phyloP scores from a whole-genome alignment of 208 protist genomes.

The Lotmaria passim region DNA sequence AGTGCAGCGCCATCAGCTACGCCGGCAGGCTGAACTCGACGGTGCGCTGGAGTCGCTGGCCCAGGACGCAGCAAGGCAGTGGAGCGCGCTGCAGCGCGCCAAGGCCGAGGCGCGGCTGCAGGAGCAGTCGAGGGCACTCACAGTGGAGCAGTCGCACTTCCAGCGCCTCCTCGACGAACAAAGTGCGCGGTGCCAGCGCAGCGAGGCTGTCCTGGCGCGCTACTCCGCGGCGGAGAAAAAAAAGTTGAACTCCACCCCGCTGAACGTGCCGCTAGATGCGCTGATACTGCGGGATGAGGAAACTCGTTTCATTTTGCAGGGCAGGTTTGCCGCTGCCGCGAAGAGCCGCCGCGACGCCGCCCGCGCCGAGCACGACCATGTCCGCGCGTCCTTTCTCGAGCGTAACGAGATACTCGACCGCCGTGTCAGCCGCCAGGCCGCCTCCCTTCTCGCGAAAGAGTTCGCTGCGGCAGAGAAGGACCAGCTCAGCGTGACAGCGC shows the following conservation, averaged over 20 bases:
- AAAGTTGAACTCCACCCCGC: constrained; percentile 37
- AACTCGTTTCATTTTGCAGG: constrained; percentile 34
- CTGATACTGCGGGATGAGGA: constrained; percentile 44
- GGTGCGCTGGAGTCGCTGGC: constrained; percentile 36
- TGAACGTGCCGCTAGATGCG: constrained; percentile 33
- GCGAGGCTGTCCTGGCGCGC: constrained; percentile 52
- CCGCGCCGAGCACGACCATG: constrained; percentile 11
- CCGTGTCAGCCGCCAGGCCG: constrained; percentile 17
- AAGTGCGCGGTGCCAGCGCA: constrained; percentile 36
- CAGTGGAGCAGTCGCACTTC: constrained; percentile 22
- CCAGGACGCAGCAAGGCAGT: constrained; percentile 59
- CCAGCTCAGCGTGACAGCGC: constrained; percentile 12
- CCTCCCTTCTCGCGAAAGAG: constrained; percentile 19
- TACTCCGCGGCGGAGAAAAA: constrained; percentile 36
- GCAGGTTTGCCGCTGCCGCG: constrained; percentile 43
- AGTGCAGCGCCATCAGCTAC: constrained; percentile 21
- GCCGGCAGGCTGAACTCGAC: constrained; percentile 12
- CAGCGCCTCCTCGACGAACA: constrained; percentile 39
- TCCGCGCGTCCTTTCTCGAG: constrained; percentile 3
- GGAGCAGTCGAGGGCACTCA: constrained; percentile 12
- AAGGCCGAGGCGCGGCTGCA: constrained; percentile 28
- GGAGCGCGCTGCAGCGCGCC: constrained; percentile 54
- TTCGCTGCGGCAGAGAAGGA: constrained; percentile 21
- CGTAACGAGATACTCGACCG: constrained; percentile 24
- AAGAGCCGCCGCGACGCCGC: constrained; percentile 27